phyloP scores from a whole-genome alignment of 176 grass and related monocot species.

The Oryza nivara region DNA sequence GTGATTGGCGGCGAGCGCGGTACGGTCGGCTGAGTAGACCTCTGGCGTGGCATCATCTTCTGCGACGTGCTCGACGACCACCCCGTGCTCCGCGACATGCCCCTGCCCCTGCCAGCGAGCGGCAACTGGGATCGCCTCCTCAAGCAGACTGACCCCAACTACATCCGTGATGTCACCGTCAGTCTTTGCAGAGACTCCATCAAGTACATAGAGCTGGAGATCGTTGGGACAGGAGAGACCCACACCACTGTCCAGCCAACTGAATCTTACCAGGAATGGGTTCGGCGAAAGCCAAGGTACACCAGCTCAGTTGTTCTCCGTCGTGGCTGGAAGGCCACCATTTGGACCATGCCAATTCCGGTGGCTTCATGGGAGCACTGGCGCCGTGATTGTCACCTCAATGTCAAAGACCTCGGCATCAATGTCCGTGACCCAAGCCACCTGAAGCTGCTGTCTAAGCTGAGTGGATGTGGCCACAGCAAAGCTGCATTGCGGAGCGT shows the following conservation, averaged over 20 bases:
- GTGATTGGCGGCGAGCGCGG: not conserved
- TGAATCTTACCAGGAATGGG: constrained; percentile 13
- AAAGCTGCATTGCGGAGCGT: not conserved
- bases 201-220: constrained; percentile 28
- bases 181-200: constrained; percentile 12
- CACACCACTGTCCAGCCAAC: too few species aligned
- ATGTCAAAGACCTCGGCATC: constrained; percentile 7
- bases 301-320: not conserved
- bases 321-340: constrained; percentile 17
- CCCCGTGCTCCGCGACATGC: constrained; percentile 20
- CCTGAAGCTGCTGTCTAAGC: not conserved
- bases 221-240: not conserved
- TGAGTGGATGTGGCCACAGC: not conserved
- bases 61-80: constrained; percentile 27
- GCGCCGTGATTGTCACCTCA: constrained; percentile 2
- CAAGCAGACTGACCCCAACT: not conserved
- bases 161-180: constrained; percentile 10
- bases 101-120: constrained; percentile 21
- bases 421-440: not conserved
- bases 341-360: constrained; percentile 21
- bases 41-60: constrained; percentile 40
- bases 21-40: constrained; percentile 32
- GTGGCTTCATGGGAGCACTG: constrained; percentile 15
- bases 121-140: constrained; percentile 2
- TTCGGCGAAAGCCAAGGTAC: not conserved